These are phyloP conservation scores for Hypoxylon sp. DNA, from an alignment of 2,329 filamentous ascomycete genomes.

Conservation along the genomic window DNA sequence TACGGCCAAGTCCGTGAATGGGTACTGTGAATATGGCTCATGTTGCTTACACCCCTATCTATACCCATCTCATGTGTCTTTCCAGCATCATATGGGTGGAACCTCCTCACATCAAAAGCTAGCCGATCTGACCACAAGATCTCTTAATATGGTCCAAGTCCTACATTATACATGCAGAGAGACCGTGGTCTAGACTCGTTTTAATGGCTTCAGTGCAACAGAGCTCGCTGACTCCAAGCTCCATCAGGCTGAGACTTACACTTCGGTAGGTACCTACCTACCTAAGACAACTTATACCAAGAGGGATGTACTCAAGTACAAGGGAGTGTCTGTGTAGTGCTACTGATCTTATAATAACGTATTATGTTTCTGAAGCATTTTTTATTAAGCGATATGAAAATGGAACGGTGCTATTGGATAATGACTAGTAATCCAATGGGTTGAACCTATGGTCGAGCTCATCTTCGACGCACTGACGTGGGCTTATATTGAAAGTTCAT, in stretches of 20 bases:
- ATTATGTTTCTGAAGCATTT: not conserved
- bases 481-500: not conserved
- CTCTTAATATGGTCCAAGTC: not conserved
- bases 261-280: not conserved
- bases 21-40: not conserved
- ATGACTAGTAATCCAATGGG: not conserved
- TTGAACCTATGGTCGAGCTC: not conserved
- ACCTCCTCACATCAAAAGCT: not conserved
- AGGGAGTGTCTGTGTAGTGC: conserved; percentile 7
- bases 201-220: not conserved
- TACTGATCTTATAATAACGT: not conserved
- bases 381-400: not conserved
- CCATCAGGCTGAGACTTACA: not conserved
- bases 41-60: not conserved
- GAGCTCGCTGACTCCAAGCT: not conserved
- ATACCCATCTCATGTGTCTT: not conserved
- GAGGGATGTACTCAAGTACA: not conserved
- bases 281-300: not conserved
- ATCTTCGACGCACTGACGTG: conserved; percentile 1
- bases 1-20: not conserved
- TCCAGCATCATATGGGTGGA: not conserved
- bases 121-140: not conserved
- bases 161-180: not conserved
- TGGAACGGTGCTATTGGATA: not conserved
- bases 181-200: conserved; percentile 1